Conservation (phyloP, 2,329 filamentous ascomycete genomes). For the Colletotrichum costaricense region DNA sequence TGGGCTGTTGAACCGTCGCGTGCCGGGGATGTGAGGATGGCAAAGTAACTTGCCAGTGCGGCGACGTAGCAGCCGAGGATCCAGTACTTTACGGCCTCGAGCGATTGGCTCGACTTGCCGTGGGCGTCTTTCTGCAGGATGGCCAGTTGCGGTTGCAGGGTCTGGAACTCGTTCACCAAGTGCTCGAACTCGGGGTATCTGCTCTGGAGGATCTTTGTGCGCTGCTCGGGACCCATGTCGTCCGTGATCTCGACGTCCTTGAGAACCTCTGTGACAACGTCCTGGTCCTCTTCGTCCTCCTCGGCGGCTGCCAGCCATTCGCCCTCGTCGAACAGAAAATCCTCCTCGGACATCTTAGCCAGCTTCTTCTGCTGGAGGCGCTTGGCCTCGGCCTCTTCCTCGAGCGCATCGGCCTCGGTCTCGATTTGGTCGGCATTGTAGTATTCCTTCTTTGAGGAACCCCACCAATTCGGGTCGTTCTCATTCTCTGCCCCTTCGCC, state of each 20-base stretch:
- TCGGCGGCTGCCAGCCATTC: conserved; percentile 78
- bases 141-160: conserved; percentile 75
- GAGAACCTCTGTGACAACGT: conserved; percentile 86
- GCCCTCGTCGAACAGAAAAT: conserved; percentile 92
- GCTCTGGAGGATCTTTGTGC: conserved; percentile 78
- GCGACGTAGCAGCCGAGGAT: conserved; percentile 88
- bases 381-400: conserved; percentile 92
- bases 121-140: conserved; percentile 69
- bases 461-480: conserved; percentile 81
- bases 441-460: conserved; percentile 87
- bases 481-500: conserved; percentile 64
- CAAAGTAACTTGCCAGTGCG: conserved; percentile 92
- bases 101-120: conserved; percentile 60
- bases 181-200: conserved; percentile 94
- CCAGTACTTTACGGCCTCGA: conserved; percentile 79
- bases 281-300: conserved; percentile 61
- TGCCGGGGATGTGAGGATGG: conserved; percentile 85
- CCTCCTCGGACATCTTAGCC: conserved; percentile 87
- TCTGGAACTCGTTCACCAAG: conserved; percentile 81
- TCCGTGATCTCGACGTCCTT: conserved; percentile 85
- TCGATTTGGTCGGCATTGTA: conserved; percentile 85
- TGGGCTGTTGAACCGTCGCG: conserved; percentile 64
- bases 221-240: conserved; percentile 81
- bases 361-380: conserved; percentile 92
- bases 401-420: conserved; percentile 77